These are phyloP conservation scores for Cercospora zeae-maydis DNA, from an alignment of 2,329 filamentous ascomycete genomes.

Conservation along the genomic window DNA sequence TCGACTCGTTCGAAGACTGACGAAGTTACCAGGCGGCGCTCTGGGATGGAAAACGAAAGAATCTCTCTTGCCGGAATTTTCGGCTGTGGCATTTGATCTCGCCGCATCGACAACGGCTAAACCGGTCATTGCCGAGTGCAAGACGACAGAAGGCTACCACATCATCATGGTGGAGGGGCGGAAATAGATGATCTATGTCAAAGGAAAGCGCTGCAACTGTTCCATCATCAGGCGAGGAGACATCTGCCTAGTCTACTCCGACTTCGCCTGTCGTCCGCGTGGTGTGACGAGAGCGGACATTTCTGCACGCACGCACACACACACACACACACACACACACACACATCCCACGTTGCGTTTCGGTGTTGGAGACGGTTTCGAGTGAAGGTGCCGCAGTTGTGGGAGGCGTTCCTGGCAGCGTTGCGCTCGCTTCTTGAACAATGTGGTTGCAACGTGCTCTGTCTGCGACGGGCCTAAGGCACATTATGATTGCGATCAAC, in stretches of 20 bases:
- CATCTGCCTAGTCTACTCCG: neutral
- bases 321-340: too few relatives aligned
- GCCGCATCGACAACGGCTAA: slow-evolving; percentile 61
- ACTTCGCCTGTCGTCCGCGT: neutral
- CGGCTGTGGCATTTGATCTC: slow-evolving; percentile 67
- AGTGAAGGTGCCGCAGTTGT: neutral
- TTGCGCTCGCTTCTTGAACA: neutral
- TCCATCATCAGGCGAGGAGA: neutral
- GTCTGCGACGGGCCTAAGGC: neutral
- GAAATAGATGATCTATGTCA: slow-evolving; percentile 43
- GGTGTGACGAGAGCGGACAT: neutral
- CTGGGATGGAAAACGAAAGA: slow-evolving; percentile 68
- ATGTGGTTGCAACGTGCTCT: neutral
- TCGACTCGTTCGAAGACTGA: neutral
- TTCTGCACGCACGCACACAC: too few relatives aligned
- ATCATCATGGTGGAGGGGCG: slow-evolving; percentile 73
- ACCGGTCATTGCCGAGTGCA: slow-evolving; percentile 66
- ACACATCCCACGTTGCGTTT: neutral
- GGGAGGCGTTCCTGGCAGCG: neutral
- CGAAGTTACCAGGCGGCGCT: slow-evolving; percentile 54
- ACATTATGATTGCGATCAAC: slow-evolving; percentile 1
- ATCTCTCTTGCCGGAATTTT: slow-evolving; percentile 64
- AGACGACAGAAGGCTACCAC: slow-evolving; percentile 74
- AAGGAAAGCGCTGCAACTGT: neutral
- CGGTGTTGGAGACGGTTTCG: neutral